Evolutionary conservation across 192 early-diverging fungal species (phyloP).

Genomic region (Mortierella antarctica): DNA sequence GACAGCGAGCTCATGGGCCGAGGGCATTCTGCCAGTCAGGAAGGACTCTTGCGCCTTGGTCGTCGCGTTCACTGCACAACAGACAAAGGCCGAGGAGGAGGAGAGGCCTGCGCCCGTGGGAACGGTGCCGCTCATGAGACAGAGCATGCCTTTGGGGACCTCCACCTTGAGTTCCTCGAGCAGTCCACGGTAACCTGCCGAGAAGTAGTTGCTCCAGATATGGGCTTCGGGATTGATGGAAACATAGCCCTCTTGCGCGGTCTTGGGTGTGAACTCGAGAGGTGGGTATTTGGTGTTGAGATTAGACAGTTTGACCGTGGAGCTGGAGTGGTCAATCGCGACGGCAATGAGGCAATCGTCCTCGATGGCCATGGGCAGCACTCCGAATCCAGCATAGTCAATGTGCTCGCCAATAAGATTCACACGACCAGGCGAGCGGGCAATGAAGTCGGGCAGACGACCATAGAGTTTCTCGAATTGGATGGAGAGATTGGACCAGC

Average conservation of each 20-base stretch:
- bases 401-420: conserved; percentile 99
- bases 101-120: conserved; percentile 88
- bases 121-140: conserved; percentile 83
- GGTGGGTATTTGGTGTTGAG: conserved; percentile 63
- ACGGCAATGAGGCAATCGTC: conserved; percentile 76
- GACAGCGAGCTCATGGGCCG: conserved; percentile 66
- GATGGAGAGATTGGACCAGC: conserved; percentile 63
- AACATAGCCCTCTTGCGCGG: conserved; percentile 68
- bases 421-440: conserved; percentile 92
- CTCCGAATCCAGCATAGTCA: conserved; percentile 94
- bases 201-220: conserved; percentile 92
- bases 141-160: conserved; percentile 68
- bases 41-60: conserved; percentile 60
- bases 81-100: conserved; percentile 87
- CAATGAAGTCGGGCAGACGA: conserved; percentile 79
- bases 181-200: conserved; percentile 87
- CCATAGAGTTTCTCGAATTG: conserved; percentile 68
- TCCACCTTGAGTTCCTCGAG: conserved; percentile 61
- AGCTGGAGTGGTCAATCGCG: conserved; percentile 40
- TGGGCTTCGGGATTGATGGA: conserved; percentile 72
- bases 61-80: conserved; percentile 78
- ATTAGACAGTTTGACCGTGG: conserved; percentile 66
- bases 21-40: conserved; percentile 30
- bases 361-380: conserved; percentile 96
- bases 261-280: conserved; percentile 42